Percentiles rank a stretch among this genome's conserved stretches.
phyloP scores from a whole-genome alignment of 306 rosid genomes.

The Glycyrrhiza uralensis region DNA sequence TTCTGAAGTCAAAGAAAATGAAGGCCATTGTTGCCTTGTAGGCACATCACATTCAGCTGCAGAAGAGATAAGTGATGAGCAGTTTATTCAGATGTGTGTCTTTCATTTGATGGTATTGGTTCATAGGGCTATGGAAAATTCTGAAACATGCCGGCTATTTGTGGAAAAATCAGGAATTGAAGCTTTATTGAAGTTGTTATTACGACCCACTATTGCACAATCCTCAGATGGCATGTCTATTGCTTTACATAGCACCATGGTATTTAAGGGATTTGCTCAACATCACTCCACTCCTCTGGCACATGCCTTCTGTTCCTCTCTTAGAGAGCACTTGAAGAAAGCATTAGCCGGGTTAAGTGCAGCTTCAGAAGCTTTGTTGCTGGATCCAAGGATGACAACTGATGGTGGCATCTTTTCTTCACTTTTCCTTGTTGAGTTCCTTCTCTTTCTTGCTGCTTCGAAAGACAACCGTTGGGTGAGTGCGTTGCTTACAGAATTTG shows the following conservation, averaged over 20 bases:
- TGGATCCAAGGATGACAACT: slow-evolving; percentile 70
- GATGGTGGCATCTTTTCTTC: slow-evolving; percentile 69
- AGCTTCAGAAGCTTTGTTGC: slow-evolving; percentile 60
- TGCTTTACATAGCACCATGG: slow-evolving; percentile 97
- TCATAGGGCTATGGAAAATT: slow-evolving; percentile 95
- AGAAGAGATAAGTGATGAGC: slow-evolving; percentile 73
- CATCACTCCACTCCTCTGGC: slow-evolving; percentile 92
- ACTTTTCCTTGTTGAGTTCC: slow-evolving; percentile 90
- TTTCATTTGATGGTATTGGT: slow-evolving; percentile 94
- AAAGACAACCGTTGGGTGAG: slow-evolving; percentile 97
- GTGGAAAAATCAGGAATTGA: slow-evolving; percentile 96
- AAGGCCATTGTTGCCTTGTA: slow-evolving; percentile 50
- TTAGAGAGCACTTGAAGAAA: slow-evolving; percentile 78
- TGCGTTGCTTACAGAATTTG: slow-evolving; percentile 86
- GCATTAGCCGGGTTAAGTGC: slow-evolving; percentile 62
- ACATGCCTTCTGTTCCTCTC: slow-evolving; percentile 83
- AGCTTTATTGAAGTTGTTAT: slow-evolving; percentile 77
- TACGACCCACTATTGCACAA: slow-evolving; percentile 74
- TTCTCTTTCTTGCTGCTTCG: slow-evolving; percentile 92
- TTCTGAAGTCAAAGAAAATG: slow-evolving; percentile 71
- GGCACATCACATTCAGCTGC: slow-evolving; percentile 53
- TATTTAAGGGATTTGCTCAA: slow-evolving; percentile 94
- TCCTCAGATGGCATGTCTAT: slow-evolving; percentile 94
- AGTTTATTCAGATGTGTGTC: slow-evolving; percentile 70
- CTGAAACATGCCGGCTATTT: slow-evolving; percentile 92